These are phyloP conservation scores for Phytophthora sp. DNA, from an alignment of 352 stramenopile species.

Conservation along the genomic window DNA sequence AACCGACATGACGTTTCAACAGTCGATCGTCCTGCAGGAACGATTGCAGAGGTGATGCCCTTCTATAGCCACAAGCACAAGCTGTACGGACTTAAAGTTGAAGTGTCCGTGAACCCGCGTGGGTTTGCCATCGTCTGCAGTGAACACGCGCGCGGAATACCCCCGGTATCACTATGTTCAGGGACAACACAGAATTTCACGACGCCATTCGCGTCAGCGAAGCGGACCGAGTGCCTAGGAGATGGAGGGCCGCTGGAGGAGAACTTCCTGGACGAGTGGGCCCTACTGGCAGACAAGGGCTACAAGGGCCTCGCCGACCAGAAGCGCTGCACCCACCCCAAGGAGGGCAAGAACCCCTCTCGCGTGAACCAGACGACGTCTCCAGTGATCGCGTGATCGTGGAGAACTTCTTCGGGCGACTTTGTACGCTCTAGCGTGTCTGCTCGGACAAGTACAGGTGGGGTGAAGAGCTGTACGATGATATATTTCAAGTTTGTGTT, in stretches of 20 bases:
- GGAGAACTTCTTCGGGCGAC: too few species aligned
- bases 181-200: slow-evolving; percentile 1
- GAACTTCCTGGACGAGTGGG: too few species aligned
- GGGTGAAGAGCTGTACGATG: too few species aligned
- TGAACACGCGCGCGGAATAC: not conserved
- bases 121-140: slow-evolving; percentile 4
- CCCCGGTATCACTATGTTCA: slow-evolving; percentile 1
- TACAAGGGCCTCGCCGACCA: too few species aligned
- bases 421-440: too few species aligned
- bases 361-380: too few species aligned
- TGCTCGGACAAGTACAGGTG: too few species aligned
- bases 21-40: not conserved
- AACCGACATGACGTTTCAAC: slow-evolving; percentile 7
- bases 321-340: too few species aligned
- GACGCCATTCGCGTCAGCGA: not conserved
- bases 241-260: too few species aligned
- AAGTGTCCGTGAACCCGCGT: not conserved
- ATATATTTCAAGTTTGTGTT: not conserved
- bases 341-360: too few species aligned
- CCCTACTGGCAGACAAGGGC: too few species aligned
- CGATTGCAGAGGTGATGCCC: not conserved
- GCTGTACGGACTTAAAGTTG: not conserved
- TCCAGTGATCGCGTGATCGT: too few species aligned
- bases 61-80: slow-evolving; percentile 9
- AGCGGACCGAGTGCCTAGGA: not conserved